Conservation (phyloP, 768 basidiomycete genomes). For the Agrocybe chaxingu region DNA sequence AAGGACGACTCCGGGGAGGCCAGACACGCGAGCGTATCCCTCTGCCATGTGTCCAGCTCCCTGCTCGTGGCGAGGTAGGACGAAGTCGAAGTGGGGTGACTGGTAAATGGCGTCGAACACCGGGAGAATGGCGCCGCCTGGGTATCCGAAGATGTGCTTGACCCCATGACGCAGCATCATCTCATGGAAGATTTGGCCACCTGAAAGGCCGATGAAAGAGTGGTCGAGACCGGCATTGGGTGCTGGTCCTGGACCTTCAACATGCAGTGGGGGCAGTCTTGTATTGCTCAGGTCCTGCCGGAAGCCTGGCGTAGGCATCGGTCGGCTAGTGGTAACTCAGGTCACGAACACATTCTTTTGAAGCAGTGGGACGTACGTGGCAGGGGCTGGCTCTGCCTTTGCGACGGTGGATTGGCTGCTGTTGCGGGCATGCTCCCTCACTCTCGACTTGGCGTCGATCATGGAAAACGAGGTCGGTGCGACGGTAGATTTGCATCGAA, state of each 20-base stretch:
- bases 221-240: constrained; percentile 61
- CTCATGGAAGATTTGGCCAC: constrained; percentile 98
- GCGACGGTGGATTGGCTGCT: constrained; percentile 66
- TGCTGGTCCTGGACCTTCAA: constrained; percentile 34
- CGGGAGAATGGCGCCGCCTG: constrained; percentile 95
- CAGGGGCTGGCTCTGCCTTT: constrained; percentile 58
- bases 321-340: constrained; percentile 42
- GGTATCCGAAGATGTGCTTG: constrained; percentile 97
- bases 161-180: constrained; percentile 98
- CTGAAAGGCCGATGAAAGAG: constrained; percentile 91
- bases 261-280: constrained; percentile 26
- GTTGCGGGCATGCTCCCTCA: constrained; percentile 71
- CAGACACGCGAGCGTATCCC: constrained; percentile 96
- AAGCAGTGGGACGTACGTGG: constrained; percentile 44
- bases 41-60: constrained; percentile 99
- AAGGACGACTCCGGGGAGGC: constrained; percentile 95
- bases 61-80: constrained; percentile 96
- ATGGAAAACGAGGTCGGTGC: constrained; percentile 38
- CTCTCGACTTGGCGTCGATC: constrained; percentile 78
- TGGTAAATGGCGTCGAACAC: constrained; percentile 99
- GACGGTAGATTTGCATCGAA: constrained; percentile 25
- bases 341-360: background rate
- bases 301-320: constrained; percentile 54
- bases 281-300: constrained; percentile 37
- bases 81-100: constrained; percentile 90